Evolutionary conservation across 148 eudicot genomes (phyloP), one percentile per base, ranked within the genome.

Genomic region (Cornus florida): DNA sequence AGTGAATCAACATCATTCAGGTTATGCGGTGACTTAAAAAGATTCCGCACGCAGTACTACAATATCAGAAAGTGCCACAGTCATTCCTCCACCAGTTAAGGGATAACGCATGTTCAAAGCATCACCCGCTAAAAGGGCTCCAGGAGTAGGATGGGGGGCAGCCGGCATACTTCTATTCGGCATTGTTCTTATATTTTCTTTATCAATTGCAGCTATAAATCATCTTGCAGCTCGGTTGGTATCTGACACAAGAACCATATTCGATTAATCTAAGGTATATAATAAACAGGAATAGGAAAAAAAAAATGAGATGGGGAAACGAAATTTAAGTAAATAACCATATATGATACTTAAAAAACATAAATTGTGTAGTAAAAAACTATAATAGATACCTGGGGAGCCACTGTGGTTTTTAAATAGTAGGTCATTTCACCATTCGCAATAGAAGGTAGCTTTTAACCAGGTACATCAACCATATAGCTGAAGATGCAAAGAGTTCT

Each of bases 51-150:
- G 84, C 14, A 93, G 81, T 64, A 93, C 82, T 14, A 89, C 92
- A 66, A 93, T 85, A 76, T 93, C 95, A 22, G 92, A 89, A 69
- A 93, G 86, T 43, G 95, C 97, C 43, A 93, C 97, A 0, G 95
- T 93, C 97, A 93, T 93, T 75, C 97, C 97, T 76, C 97, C 97
- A 38, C 97, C 95, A 48, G 93, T 91, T 81, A 92, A 85, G 67
- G 97, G 97, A 88, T 93, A 94, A 24, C 94, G 94, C 94, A 91
- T 93, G 87, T 93, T 93, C 84, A 93, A 89, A 71, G 98, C 96
- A 81, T 93, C 98, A 10, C 98, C 98, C 90, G 92, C 69, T 28
- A 93, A 72, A 38, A 93, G 79, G 31, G 98, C 98, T 32, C 98
- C 95, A 77, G 98, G 92, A 46, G 90, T 93, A n/a, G 91, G 94